Base-by-base conservation (phyloP, 2,329 filamentous ascomycete genomes). In the Sclerotinia trifoliorum region DNA sequence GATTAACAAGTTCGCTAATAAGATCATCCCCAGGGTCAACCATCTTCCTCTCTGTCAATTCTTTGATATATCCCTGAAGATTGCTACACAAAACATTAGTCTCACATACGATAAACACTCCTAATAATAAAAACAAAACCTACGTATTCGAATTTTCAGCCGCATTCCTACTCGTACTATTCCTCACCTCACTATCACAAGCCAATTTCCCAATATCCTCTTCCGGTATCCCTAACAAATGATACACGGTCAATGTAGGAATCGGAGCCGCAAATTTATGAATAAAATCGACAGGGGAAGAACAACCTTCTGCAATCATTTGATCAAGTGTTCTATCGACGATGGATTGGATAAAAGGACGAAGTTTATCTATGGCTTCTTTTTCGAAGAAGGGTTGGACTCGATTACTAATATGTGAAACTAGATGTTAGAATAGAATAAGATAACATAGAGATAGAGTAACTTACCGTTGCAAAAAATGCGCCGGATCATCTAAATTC, bases 401-500 rank as follows among this genome's bases (percentile, higher is more conserved):
- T 82, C 60, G 60, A 10, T 63, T 26, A 2, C 60, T 63, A 2
- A 13, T 13, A 13, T 5, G 1, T 7, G n/a, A 32, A 15, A 5
- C 19, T 26, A 48, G 24, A 26, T 24, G 15, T 10, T 29, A 29
- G 29, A 29, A 29, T 10, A 15, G 39, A 21, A 46, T 60, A 15
- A 21, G 24, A 48, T 11, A 42, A 11, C 5, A 17, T 42, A 1
- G 13, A 42, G 15, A 42, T 15, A 42, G 13, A 42, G 39, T 17
- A 13, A 42, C 17, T 21, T 73, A 79, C 79, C 81, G 78, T 68
- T 84, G 81, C 19, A 77, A 73, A 78, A 80, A 82, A 68, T 84
- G 83, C 2, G 79, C 78, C 0, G 83, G 83, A 5, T 80, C 74
- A 69, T 84, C 82, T 80, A 84, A 83, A 71, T 84, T 81, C 6